Evolutionary conservation across 345 rosid genomes (phyloP).

Genomic region (Aurinia saxatilis): DNA sequence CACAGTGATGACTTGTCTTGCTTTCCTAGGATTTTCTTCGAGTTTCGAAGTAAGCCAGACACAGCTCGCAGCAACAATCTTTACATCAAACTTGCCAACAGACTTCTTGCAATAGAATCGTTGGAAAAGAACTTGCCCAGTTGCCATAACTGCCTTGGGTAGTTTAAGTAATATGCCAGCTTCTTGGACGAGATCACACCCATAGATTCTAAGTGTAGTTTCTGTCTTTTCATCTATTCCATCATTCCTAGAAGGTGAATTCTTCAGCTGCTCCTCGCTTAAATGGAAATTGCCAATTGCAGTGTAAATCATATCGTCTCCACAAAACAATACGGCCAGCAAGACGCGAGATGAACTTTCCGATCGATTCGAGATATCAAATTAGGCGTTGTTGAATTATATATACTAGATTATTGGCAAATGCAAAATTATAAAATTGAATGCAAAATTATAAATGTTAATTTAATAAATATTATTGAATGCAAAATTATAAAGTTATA

Average conservation of each 20-base stretch:
- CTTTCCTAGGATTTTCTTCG: slow-evolving; percentile 82
- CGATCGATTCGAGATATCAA: no score
- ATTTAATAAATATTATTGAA: no score
- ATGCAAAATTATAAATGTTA: no score
- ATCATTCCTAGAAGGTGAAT: slow-evolving; percentile 81
- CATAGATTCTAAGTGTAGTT: slow-evolving; percentile 68
- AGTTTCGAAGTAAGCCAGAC: slow-evolving; percentile 89
- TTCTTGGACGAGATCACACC: slow-evolving; percentile 94
- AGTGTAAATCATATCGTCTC: slow-evolving; percentile 74
- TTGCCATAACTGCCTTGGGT: slow-evolving; percentile 97
- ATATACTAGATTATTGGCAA: no score
- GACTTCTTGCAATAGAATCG: slow-evolving; percentile 96
- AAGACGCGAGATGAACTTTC: no score
- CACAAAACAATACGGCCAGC: no score
- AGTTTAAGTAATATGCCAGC: slow-evolving; percentile 75
- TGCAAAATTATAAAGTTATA: no score
- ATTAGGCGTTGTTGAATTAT: no score
- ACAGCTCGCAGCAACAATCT: slow-evolving; percentile 94
- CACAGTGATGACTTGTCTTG: slow-evolving; percentile 85
- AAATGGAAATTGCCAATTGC: slow-evolving; percentile 89
- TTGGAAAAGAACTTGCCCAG: slow-evolving; percentile 93
- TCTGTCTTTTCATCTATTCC: slow-evolving; percentile 81
- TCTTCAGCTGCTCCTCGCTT: slow-evolving; percentile 60
- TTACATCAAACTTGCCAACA: slow-evolving; percentile 79
- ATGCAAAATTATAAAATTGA: no score